A percentile compares a stretch with the other conserved stretches of the same genome.
phyloP scores from a whole-genome alignment of 2,329 filamentous ascomycete species.

The Beauveria varroae region DNA sequence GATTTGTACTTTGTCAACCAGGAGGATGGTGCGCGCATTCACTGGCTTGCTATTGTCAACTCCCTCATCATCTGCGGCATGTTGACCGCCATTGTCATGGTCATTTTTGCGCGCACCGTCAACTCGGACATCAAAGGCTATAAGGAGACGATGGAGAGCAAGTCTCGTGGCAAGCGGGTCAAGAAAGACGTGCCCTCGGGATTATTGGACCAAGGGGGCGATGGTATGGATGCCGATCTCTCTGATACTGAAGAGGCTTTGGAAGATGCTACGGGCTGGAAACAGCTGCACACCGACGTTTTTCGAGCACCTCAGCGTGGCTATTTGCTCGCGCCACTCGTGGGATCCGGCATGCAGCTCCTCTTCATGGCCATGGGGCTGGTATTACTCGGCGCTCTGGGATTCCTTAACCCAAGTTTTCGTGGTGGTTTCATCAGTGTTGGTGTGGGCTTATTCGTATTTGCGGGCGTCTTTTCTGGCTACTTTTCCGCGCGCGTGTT shows the following conservation, averaged over 20 bases:
- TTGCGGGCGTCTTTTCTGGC: slow-evolving; percentile 76
- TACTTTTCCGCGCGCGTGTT: slow-evolving; percentile 82
- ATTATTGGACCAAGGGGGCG: slow-evolving; percentile 52
- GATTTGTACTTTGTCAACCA: slow-evolving; percentile 86
- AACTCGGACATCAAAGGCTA: slow-evolving; percentile 71
- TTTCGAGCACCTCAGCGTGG: slow-evolving; percentile 68
- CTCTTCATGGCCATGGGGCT: slow-evolving; percentile 73
- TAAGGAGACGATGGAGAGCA: slow-evolving; percentile 58
- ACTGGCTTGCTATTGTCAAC: slow-evolving; percentile 85
- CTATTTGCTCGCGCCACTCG: slow-evolving; percentile 66
- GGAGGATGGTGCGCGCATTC: slow-evolving; percentile 70
- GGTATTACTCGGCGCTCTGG: slow-evolving; percentile 64
- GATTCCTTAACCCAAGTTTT: slow-evolving; percentile 77
- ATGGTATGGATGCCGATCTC: slow-evolving; percentile 50
- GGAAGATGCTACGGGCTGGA: slow-evolving; percentile 83
- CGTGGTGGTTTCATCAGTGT: slow-evolving; percentile 85
- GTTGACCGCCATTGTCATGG: slow-evolving; percentile 69
- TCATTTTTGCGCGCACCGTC: slow-evolving; percentile 73
- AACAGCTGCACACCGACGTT: slow-evolving; percentile 79
- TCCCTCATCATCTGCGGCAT: slow-evolving; percentile 76
- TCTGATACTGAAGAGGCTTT: slow-evolving; percentile 50
- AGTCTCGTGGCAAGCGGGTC: slow-evolving; percentile 53
- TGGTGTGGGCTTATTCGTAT: slow-evolving; percentile 72
- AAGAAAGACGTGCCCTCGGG: slow-evolving; percentile 49
- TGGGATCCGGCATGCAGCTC: slow-evolving; percentile 82